Base-by-base conservation (phyloP, 1,139 yeast species). In the Nakaseomyces glabratus region DNA sequence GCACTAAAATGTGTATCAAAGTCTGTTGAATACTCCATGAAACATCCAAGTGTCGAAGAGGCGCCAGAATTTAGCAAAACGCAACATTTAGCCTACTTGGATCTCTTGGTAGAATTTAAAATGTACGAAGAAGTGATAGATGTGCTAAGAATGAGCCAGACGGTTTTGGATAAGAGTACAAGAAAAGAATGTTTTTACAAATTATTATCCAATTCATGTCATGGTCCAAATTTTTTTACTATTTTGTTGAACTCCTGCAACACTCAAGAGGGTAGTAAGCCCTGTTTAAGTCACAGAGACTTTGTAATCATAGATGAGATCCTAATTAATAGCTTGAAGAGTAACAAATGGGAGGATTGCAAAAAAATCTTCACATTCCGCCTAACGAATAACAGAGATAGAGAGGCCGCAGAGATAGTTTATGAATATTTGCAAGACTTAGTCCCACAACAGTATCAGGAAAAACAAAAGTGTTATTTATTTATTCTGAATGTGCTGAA, bases 221-320 rank as follows among this genome's bases (percentile, higher is more conserved):
- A 38, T 17, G 38, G 42, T 12, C 43, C 36, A 9, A 30, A 42
- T 10, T 53, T 53, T 36, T 49, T 51, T 14, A 43, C 51, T 5
- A 52, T 45, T 2, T 35, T 55, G 19, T 35, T 54, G 24, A 41
- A 37, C 13, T 25, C 45, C 6, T 52, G 55, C 29, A 21, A 35
- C 22, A 20, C 31, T 10, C 28, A 26, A n/a, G 31, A 28, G n/a
- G 31, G 20, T 2, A 15, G 42, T 5, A 41, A 44, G 2, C 16
- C 43, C 12, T 47, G 38, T 26, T 37, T 56, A 19, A 39, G 47
- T 4, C 25, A 40, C 4, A 44, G 43, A 24, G 60, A 72, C 71
- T 28, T 52, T 69, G 48, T 73, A 69, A 52, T 60, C 68, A 33
- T 61, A 69, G 53, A 67, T 62, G 38, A 66, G 69, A 25, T 66